Evolutionary conservation across 768 basidiomycete genomes (phyloP).

Genomic region (Rhizopogon sp.): DNA sequence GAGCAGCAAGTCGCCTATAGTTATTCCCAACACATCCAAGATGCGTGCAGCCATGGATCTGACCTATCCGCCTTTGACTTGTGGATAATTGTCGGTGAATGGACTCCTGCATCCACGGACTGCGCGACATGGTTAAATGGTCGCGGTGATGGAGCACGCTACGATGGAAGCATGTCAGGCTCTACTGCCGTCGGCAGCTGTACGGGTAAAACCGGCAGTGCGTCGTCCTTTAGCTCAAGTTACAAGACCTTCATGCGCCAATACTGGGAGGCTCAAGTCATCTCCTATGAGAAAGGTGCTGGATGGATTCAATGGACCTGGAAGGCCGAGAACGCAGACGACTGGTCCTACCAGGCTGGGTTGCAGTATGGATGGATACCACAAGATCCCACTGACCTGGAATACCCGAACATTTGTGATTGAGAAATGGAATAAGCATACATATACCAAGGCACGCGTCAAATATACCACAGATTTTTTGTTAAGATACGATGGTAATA

Average conservation of each 20-base stretch:
- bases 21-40: slow-evolving; percentile 25
- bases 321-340: slow-evolving; percentile 72
- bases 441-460: not conserved
- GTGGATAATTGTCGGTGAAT: slow-evolving; percentile 79
- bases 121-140: slow-evolving; percentile 82
- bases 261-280: slow-evolving; percentile 82
- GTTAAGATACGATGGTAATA: too few species aligned
- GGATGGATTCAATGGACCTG: slow-evolving; percentile 80
- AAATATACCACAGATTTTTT: not conserved
- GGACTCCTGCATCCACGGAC: slow-evolving; percentile 69
- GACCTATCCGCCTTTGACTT: slow-evolving; percentile 48
- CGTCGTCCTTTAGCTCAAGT: slow-evolving; percentile 48
- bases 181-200: slow-evolving; percentile 29
- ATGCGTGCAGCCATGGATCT: slow-evolving; percentile 48
- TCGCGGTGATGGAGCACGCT: slow-evolving; percentile 61
- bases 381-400: slow-evolving; percentile 56
- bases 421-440: slow-evolving; percentile 11
- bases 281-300: slow-evolving; percentile 59
- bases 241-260: slow-evolving; percentile 61
- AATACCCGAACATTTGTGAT: slow-evolving; percentile 60
- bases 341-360: slow-evolving; percentile 75
- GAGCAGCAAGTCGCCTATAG: slow-evolving; percentile 2
- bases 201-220: slow-evolving; percentile 55
- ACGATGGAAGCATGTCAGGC: slow-evolving; percentile 48
- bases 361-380: slow-evolving; percentile 78